Evolutionary conservation across 31 red algal species (phyloP).

Genomic region (Odonthalia washingtoniensis): DNA sequence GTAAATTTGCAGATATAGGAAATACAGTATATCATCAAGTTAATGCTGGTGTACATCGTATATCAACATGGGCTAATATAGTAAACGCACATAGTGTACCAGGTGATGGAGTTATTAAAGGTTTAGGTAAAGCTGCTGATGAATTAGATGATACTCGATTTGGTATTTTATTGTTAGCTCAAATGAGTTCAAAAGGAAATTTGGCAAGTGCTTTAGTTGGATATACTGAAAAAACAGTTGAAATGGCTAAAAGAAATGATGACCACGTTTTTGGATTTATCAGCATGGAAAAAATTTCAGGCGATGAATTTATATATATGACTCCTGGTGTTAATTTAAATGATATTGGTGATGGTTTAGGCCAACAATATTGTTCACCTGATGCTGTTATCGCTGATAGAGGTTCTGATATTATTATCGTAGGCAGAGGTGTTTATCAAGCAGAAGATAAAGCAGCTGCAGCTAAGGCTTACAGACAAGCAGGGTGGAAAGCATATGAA

Average conservation of each 20-base stretch:
- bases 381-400: conserved; percentile 68
- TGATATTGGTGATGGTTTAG: conserved; percentile 74
- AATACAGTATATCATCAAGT: conserved; percentile 84
- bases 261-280: conserved; percentile 92
- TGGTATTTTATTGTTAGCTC: conserved; percentile 87
- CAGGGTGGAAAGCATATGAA: conserved; percentile 83
- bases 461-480: conserved; percentile 72
- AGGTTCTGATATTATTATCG: conserved; percentile 86
- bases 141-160: conserved; percentile 24
- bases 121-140: conserved; percentile 58
- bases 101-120: conserved; percentile 78
- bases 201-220: conserved; percentile 57
- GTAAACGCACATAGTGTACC: conserved; percentile 93
- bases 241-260: conserved; percentile 64
- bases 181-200: conserved; percentile 94
- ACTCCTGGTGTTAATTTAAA: conserved; percentile 89
- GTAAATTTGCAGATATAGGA: conserved; percentile 98
- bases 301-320: conserved; percentile 79
- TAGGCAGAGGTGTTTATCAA: conserved; percentile 92
- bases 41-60: conserved; percentile 73
- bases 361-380: conserved; percentile 89
- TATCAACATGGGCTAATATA: conserved; percentile 86
- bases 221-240: conserved; percentile 71
- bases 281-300: conserved; percentile 73
- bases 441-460: conserved; percentile 76